A percentile compares a stretch with the other conserved stretches of the same genome.
Evolutionary conservation across 208 protist species (phyloP).

Genomic region (Trypanosoma rangeli): DNA sequence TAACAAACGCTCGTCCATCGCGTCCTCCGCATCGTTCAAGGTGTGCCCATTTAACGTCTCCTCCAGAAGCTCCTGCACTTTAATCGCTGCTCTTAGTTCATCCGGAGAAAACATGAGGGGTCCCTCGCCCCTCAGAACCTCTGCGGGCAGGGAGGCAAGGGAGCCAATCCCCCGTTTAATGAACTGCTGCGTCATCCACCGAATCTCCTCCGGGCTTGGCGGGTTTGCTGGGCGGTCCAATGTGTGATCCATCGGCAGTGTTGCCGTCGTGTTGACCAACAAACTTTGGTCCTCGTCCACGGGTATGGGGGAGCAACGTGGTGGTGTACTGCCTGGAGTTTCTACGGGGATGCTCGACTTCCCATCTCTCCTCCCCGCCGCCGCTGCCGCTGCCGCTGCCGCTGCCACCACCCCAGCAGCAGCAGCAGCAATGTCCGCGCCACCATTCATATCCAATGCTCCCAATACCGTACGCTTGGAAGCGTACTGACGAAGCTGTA

Average conservation of each 20-base stretch:
- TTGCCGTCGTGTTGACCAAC: neutral
- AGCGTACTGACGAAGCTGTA: conserved; percentile 10
- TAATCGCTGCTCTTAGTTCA: conserved; percentile 23
- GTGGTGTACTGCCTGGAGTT: neutral
- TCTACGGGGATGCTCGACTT: neutral
- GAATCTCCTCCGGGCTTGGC: conserved; percentile 41
- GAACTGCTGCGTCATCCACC: conserved; percentile 51
- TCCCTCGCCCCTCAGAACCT: neutral
- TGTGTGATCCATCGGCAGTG: conserved; percentile 35
- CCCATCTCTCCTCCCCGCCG: neutral
- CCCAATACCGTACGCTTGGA: conserved; percentile 1
- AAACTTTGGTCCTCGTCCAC: neutral
- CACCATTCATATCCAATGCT: neutral
- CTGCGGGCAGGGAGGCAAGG: conserved; percentile 13
- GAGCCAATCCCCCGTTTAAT: conserved; percentile 38
- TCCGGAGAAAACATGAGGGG: neutral
- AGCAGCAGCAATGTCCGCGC: neutral
- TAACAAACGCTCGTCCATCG: conserved; percentile 16
- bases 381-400: neutral
- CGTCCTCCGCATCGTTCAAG: conserved; percentile 18
- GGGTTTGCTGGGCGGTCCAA: conserved; percentile 28
- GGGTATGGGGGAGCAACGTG: neutral
- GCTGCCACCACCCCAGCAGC: no score
- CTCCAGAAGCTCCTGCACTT: conserved; percentile 33
- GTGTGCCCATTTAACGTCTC: conserved; percentile 27